Evolutionary conservation across 371 early-diverging fungal species (phyloP).

Genomic region (Choanephora cucurbitarum): DNA sequence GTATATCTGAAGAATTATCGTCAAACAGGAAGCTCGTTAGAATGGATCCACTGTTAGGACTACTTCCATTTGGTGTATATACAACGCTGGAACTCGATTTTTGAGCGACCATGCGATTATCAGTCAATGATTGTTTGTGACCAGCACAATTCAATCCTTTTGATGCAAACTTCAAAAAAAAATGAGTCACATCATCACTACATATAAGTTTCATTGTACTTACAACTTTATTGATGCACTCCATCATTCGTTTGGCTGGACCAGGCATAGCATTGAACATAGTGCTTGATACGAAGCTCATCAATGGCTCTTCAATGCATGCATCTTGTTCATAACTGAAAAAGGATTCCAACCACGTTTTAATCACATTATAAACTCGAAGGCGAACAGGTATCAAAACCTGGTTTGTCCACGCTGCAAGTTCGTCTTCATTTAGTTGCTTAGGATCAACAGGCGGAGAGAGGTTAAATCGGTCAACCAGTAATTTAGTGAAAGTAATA

Average conservation of each 20-base stretch:
- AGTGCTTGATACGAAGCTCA: conserved; percentile 29
- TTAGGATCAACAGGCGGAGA: conserved; percentile 67
- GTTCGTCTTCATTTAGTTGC: conserved; percentile 63
- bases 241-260: conserved; percentile 48
- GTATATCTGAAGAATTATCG: conserved; percentile 25
- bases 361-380: conserved; percentile 87
- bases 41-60: conserved; percentile 28
- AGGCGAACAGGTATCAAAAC: conserved; percentile 86
- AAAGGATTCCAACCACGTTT: conserved; percentile 88
- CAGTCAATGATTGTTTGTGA: conserved; percentile 15
- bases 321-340: conserved; percentile 69
- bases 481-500: conserved; percentile 62
- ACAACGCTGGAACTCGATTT: conserved; percentile 18
- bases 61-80: conserved; percentile 25
- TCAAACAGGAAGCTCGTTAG: conserved; percentile 36
- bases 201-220: conserved; percentile 4
- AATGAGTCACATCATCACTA: no score
- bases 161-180: conserved; percentile 15
- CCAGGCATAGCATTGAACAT: conserved; percentile 44
- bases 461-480: conserved; percentile 75
- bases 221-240: conserved; percentile 40
- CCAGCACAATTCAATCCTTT: conserved; percentile 12
- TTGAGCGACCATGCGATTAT: conserved; percentile 2
- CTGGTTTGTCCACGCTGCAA: conserved; percentile 78
- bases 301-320: conserved; percentile 25